Conservation (phyloP, 257 asterid species). For the Solanum pimpinellifolium region DNA sequence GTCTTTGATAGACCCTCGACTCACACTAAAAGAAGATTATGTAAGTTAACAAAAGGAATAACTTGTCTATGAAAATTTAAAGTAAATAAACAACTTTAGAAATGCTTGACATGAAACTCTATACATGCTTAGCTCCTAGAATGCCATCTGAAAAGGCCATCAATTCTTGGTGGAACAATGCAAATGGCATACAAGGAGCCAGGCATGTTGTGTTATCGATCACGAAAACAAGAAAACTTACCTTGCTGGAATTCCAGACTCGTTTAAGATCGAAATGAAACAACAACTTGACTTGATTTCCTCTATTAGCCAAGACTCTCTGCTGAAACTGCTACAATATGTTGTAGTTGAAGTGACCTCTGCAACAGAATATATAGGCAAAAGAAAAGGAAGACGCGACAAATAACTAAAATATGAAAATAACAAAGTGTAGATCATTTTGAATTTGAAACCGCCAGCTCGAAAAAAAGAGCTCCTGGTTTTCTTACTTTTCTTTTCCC, state of each 20-base stretch:
- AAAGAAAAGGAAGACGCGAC: background rate
- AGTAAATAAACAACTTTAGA: background rate
- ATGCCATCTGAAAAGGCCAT: conserved; percentile 27
- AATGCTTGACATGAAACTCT: background rate
- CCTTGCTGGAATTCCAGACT: background rate
- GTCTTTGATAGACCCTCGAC: background rate
- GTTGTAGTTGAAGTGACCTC: background rate
- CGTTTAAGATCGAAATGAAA: background rate
- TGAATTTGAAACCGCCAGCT: conserved; percentile 11
- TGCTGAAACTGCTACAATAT: background rate
- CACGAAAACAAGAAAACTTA: background rate
- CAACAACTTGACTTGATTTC: background rate
- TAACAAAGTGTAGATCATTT: background rate
- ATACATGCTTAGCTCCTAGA: conserved; percentile 34
- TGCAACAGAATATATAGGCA: background rate
- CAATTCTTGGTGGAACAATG: conserved; percentile 2
- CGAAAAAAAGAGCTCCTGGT: conserved; percentile 8
- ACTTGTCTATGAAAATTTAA: background rate
- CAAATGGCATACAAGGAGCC: conserved; percentile 57
- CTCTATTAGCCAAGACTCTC: background rate
- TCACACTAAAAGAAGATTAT: background rate
- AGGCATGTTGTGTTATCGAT: conserved; percentile 13
- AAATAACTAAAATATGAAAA: background rate
- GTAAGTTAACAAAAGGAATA: background rate
- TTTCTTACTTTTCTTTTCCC: background rate